phyloP scores from a whole-genome alignment of 2,329 filamentous ascomycete species.

The Penicillium sp. region DNA sequence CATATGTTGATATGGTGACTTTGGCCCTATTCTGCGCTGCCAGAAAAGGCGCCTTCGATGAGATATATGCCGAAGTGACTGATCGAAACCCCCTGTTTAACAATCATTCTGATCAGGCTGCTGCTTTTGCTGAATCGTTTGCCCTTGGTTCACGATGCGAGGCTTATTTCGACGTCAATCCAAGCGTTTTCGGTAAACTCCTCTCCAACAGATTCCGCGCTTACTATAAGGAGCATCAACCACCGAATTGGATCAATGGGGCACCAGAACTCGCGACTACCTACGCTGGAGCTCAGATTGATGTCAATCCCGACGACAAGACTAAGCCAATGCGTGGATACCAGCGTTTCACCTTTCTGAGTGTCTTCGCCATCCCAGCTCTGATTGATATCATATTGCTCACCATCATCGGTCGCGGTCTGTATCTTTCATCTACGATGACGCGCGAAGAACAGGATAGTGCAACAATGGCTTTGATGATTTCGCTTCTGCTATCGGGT shows the following conservation, averaged over 20 bases:
- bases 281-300: constrained; percentile 50
- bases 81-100: constrained; percentile 59
- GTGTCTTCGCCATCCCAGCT: constrained; percentile 58
- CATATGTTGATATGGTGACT: constrained; percentile 50
- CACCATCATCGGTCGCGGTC: constrained; percentile 54
- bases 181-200: constrained; percentile 45
- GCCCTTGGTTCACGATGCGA: constrained; percentile 59
- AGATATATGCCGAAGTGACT: constrained; percentile 58
- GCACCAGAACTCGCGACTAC: constrained; percentile 47
- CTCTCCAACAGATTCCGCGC: constrained; percentile 40
- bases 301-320: constrained; percentile 47
- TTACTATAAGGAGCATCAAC: constrained; percentile 44
- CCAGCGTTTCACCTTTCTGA: constrained; percentile 52
- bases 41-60: constrained; percentile 53
- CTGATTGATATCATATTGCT: constrained; percentile 57
- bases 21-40: constrained; percentile 55
- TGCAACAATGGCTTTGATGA: constrained; percentile 55
- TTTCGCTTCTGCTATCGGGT: constrained; percentile 54
- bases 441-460: constrained; percentile 44
- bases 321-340: constrained; percentile 43
- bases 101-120: constrained; percentile 57
- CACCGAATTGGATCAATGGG: constrained; percentile 48
- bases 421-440: constrained; percentile 58
- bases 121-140: constrained; percentile 59
- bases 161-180: constrained; percentile 54